These are phyloP conservation scores for Miscanthus sacchariflorus DNA, from an alignment of 202 grass and related monocot genomes.

Conservation along the genomic window DNA sequence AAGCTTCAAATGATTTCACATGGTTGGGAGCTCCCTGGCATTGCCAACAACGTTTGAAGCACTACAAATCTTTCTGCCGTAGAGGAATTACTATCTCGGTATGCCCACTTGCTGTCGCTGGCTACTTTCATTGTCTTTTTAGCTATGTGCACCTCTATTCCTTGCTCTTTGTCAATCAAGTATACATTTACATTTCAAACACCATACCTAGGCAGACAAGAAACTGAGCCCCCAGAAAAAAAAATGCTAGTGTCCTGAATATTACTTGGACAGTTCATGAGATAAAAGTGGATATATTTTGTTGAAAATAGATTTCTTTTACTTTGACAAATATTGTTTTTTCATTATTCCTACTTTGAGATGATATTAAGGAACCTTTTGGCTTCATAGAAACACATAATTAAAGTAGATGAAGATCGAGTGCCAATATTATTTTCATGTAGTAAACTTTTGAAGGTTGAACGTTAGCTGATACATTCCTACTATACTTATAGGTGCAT, in stretches of 20 bases:
- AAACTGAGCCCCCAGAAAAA: neutral
- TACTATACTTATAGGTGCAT: constrained; percentile 70
- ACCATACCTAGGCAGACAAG: neutral
- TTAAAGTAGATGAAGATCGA: neutral
- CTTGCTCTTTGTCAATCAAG: neutral
- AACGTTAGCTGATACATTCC: constrained; percentile 23
- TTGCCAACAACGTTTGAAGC: constrained; percentile 77
- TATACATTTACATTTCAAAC: neutral
- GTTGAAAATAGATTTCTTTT: neutral
- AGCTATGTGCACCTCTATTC: neutral
- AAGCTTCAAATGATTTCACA: constrained; percentile 60
- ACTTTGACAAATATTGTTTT: neutral
- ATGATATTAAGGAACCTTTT: neutral
- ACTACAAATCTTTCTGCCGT: constrained; percentile 81
- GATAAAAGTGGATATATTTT: constrained; percentile 3
- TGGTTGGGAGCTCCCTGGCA: constrained; percentile 79
- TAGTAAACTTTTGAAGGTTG: neutral
- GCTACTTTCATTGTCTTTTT: neutral
- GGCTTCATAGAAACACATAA: neutral
- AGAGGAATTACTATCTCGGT: constrained; percentile 91
- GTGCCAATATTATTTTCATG: neutral
- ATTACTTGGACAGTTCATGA: neutral
- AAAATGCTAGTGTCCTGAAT: neutral
- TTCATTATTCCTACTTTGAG: neutral
- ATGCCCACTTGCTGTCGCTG: constrained; percentile 24